phyloP scores from a whole-genome alignment of 345 rosid genomes.

The Arabis hirsuta region DNA sequence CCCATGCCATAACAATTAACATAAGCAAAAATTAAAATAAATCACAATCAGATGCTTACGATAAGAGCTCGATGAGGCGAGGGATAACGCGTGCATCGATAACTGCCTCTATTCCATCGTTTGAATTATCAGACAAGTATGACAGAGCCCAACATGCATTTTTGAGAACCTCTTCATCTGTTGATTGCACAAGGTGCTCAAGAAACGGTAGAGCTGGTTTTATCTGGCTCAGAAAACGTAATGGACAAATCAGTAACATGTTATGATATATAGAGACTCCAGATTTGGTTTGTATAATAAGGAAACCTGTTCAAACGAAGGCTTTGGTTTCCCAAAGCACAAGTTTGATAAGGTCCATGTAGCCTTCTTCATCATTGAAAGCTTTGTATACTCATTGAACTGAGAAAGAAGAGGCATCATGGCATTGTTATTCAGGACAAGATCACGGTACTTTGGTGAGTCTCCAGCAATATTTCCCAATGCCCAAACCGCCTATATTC shows the following conservation, averaged over 20 bases:
- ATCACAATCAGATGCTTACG: conserved; percentile 52
- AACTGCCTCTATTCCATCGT: conserved; percentile 76
- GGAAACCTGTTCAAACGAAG: conserved; percentile 71
- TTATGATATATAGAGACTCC: background rate
- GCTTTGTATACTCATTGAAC: conserved; percentile 68
- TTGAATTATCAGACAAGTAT: conserved; percentile 66
- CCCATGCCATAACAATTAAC: background rate
- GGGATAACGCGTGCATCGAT: conserved; percentile 73
- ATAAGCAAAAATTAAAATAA: conserved; percentile 7
- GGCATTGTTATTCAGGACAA: conserved; percentile 64
- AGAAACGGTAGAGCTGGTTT: conserved; percentile 79
- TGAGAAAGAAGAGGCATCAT: conserved; percentile 66
- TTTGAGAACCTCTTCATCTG: conserved; percentile 80
- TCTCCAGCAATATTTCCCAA: conserved; percentile 89
- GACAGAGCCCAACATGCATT: conserved; percentile 89
- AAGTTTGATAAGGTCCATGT: conserved; percentile 92
- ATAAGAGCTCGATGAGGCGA: conserved; percentile 67
- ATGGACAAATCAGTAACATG: conserved; percentile 29
- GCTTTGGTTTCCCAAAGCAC: conserved; percentile 85
- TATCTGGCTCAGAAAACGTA: conserved; percentile 50
- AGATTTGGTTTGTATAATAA: conserved; percentile 16
- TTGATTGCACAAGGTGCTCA: conserved; percentile 64
- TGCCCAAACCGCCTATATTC: conserved; percentile 81
- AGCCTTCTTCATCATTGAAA: conserved; percentile 79
- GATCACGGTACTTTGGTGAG: conserved; percentile 77